Evolutionary conservation across 345 rosid species (phyloP), one percentile per base, ranked within the genome.

Genomic region (Zanthoxylum bungeanum): DNA sequence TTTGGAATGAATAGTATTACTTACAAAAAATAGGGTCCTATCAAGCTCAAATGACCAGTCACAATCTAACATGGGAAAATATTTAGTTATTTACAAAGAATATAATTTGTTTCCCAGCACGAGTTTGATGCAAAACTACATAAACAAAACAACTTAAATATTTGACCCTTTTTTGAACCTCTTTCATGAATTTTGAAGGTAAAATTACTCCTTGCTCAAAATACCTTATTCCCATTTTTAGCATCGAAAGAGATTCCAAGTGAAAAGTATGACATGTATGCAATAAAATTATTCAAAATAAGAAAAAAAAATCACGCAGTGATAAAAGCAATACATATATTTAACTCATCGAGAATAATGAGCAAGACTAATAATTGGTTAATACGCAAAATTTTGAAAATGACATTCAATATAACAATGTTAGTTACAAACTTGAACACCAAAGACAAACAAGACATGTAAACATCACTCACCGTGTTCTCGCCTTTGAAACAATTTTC

Each of bases 381-480:
- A 51, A 7, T 34, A 22, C 34, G 14, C 27, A 3, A 37, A 25
- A 25, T 16, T 27, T 12, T 4, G 44, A 55, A 55, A 2, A 33
- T 49, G 39, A 24, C 14, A 55, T 27, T 52, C 39, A 25, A 19
- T 2, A 30, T 27, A 42, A 56, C 25, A 56, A 27, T 19, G 19
- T 40, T 39, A 55, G 64, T 4, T 39, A 17, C 60, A 71, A 53
- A 55, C 25, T 60, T 42, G 33, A 39, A 44, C 60, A 61, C 37
- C 31, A 28, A 73, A 57, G 42, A 47, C 21, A 59, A 55, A 60
- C 21, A 64, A 65, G 16, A 56, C 28, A 28, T 30, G n/a, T 17
- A 34, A 63, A 52, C 40, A 61, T 73, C 16, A 68, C 86, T 85
- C 57, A 91, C 96, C 90, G 83, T 87, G 75, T 85, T 77, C 64